Percentiles rank a stretch among this genome's conserved stretches.
These are phyloP conservation scores for Pseudovirgaria hyperparasitica DNA, from an alignment of 2,329 filamentous ascomycete genomes.

Conservation along the genomic window DNA sequence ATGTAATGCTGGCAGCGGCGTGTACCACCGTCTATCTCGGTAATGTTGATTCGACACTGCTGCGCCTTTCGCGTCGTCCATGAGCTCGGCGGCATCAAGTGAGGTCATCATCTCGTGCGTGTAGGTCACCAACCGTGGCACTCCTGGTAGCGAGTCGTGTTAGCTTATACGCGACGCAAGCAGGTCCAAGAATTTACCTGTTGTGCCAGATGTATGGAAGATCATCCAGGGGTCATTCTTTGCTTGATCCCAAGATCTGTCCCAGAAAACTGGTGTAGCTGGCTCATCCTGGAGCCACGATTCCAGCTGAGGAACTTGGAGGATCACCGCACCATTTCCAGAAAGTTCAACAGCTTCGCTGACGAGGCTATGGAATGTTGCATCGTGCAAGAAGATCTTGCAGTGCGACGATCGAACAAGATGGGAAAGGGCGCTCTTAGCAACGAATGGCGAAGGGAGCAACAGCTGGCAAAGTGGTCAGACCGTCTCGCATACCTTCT, in stretches of 20 bases:
- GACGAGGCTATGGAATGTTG: slow-evolving; percentile 3
- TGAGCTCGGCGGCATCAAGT: slow-evolving; percentile 4
- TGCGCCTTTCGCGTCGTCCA: slow-evolving; percentile 5
- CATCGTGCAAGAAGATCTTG: slow-evolving; percentile 5
- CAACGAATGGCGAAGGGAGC: slow-evolving; percentile 3
- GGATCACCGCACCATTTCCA: slow-evolving; percentile 1
- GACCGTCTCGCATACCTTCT: slow-evolving; percentile 3
- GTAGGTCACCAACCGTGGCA: slow-evolving; percentile 8
- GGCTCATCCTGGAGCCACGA: slow-evolving; percentile 2
- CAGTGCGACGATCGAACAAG: slow-evolving; percentile 4
- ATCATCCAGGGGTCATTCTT: slow-evolving; percentile 13
- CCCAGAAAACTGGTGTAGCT: slow-evolving; percentile 9
- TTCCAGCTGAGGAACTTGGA: slow-evolving; percentile 3
- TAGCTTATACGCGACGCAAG: not conserved
- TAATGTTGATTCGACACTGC: slow-evolving; percentile 2
- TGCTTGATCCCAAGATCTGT: slow-evolving; percentile 9
- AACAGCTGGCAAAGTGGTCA: slow-evolving; percentile 3
- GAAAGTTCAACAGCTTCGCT: slow-evolving; percentile 5
- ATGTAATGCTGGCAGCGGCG: slow-evolving; percentile 5
- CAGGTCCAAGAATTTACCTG: slow-evolving; percentile 11
- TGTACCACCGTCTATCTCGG: slow-evolving; percentile 5
- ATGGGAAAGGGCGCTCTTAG: slow-evolving; percentile 4
- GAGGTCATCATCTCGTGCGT: slow-evolving; percentile 8
- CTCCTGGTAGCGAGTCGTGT: no score
- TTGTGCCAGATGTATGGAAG: slow-evolving; percentile 26